Conservation (phyloP, 345 rosid genomes). For the Geranium brycei region DNA sequence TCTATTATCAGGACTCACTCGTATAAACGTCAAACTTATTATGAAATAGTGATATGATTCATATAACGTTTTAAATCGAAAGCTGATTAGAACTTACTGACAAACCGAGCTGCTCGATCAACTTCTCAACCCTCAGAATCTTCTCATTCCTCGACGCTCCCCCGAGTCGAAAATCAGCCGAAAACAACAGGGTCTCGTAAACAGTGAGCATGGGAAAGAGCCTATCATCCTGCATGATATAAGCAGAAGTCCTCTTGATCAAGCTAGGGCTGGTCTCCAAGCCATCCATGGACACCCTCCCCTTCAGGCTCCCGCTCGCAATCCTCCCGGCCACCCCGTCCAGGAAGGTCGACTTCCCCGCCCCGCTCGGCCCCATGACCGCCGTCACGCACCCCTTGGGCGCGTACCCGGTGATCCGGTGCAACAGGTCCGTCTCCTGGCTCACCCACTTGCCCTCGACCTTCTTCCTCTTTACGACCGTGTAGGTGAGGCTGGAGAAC, state of each 20-base stretch:
- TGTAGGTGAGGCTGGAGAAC: slow-evolving; percentile 38
- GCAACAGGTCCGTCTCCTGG: slow-evolving; percentile 37
- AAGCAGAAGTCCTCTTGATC: slow-evolving; percentile 55
- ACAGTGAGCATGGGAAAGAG: slow-evolving; percentile 61
- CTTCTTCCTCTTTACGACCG: slow-evolving; percentile 30
- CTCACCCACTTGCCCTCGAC: slow-evolving; percentile 35
- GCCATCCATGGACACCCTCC: slow-evolving; percentile 42
- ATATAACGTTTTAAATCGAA: neutral
- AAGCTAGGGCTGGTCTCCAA: slow-evolving; percentile 34
- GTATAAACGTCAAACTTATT: too few species aligned
- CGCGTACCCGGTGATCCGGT: slow-evolving; percentile 47
- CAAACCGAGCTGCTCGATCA: slow-evolving; percentile 39
- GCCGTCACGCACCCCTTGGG: slow-evolving; percentile 59
- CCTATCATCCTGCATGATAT: slow-evolving; percentile 61
- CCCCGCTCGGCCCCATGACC: slow-evolving; percentile 67
- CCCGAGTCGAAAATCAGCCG: slow-evolving; percentile 57
- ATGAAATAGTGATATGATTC: too few species aligned
- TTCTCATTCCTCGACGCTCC: slow-evolving; percentile 26
- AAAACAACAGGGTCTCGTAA: slow-evolving; percentile 54
- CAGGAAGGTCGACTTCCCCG: slow-evolving; percentile 53
- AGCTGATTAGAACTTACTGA: slow-evolving; percentile 16
- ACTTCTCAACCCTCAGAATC: slow-evolving; percentile 38
- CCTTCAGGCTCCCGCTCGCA: slow-evolving; percentile 50
- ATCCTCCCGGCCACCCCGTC: slow-evolving; percentile 53
- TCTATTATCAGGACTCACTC: too few species aligned